These are phyloP conservation scores for Spinellus fusiger DNA, from an alignment of 192 early-diverging fungal species.

Conservation along the genomic window DNA sequence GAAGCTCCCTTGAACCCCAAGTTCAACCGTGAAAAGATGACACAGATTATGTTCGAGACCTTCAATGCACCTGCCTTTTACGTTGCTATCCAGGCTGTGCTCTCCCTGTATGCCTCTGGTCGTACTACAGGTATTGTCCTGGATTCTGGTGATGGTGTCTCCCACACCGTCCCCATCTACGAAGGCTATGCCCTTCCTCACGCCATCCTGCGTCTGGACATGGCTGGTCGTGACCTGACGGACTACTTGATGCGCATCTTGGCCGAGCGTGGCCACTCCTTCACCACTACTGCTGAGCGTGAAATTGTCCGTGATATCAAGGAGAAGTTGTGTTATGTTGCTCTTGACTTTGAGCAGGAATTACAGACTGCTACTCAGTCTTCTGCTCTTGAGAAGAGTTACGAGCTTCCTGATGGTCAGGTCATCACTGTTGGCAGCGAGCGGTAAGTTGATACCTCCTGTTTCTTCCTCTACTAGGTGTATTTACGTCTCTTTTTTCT, in stretches of 20 bases:
- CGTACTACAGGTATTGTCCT: conserved; percentile 98
- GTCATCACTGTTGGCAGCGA: conserved; percentile 97
- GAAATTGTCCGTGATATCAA: conserved; percentile 99
- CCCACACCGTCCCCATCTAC: conserved; percentile 96
- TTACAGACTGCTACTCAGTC: conserved; percentile 91
- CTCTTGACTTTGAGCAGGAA: conserved; percentile 97
- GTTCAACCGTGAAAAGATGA: conserved; percentile 99
- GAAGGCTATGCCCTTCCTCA: conserved; percentile 95
- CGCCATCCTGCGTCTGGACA: conserved; percentile 94
- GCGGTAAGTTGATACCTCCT: conserved; percentile 40
- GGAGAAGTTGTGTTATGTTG: conserved; percentile 99
- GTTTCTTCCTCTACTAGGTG: too few species aligned
- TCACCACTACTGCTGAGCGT: conserved; percentile 92
- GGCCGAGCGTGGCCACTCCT: conserved; percentile 93
- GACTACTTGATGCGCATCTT: conserved; percentile 91
- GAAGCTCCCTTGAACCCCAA: conserved; percentile 98
- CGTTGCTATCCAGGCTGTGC: conserved; percentile 93
- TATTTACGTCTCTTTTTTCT: conserved; percentile 78
- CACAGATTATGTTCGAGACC: conserved; percentile 99
- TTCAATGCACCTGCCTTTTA: conserved; percentile 97
- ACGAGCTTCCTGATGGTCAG: conserved; percentile 98
- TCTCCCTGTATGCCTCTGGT: conserved; percentile 94
- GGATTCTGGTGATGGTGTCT: conserved; percentile 97
- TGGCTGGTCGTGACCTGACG: conserved; percentile 96
- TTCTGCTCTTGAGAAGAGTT: conserved; percentile 92